A percentile compares a stretch with the other conserved stretches of the same genome.
Conservation (phyloP, 2,329 filamentous ascomycete genomes). For the Parafenestella ontariensis region DNA sequence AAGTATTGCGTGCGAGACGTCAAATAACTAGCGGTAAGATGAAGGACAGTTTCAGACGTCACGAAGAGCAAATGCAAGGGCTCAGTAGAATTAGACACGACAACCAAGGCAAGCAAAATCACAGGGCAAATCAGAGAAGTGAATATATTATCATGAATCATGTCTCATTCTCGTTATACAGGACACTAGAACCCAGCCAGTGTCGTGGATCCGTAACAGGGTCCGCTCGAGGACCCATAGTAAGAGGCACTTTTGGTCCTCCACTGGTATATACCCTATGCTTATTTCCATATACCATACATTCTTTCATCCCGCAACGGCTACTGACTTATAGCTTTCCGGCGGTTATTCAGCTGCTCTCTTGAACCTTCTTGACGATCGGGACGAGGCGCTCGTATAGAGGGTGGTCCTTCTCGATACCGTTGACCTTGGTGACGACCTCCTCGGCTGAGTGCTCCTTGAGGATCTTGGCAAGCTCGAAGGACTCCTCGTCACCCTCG, state of each 20-base stretch:
- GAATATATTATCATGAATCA: constrained; percentile 18
- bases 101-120: not conserved
- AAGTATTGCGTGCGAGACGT: not conserved
- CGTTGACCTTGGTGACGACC: constrained; percentile 81
- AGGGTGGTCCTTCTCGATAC: constrained; percentile 77
- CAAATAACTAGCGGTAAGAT: not conserved
- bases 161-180: constrained; percentile 25
- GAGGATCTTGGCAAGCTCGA: constrained; percentile 85
- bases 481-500: constrained; percentile 87
- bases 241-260: constrained; percentile 14
- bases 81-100: too few species aligned
- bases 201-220: constrained; percentile 7
- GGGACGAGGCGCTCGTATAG: constrained; percentile 78
- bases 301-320: not conserved
- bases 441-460: constrained; percentile 74
- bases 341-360: constrained; percentile 24
- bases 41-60: not conserved
- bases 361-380: constrained; percentile 83
- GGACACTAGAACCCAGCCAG: constrained; percentile 12
- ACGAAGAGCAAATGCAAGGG: not conserved
- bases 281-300: constrained; percentile 4
- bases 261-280: constrained; percentile 6
- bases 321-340: constrained; percentile 19
- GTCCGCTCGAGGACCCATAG: constrained; percentile 5
- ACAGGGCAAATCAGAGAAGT: not conserved